Base-by-base conservation (phyloP, 768 basidiomycete genomes). In the Brasilioporus rufonigricans region DNA sequence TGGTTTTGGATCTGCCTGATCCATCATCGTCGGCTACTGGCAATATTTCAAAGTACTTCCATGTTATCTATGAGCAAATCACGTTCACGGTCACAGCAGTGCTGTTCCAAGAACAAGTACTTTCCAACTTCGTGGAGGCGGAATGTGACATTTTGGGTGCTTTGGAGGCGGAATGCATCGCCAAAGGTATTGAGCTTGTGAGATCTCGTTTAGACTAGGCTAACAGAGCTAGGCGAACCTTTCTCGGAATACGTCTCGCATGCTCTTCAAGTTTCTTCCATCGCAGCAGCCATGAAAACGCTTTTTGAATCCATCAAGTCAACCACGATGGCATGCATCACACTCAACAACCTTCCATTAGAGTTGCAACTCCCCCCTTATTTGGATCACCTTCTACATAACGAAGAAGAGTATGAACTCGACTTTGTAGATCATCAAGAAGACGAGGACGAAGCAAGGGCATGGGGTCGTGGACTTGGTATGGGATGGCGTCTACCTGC, bases 41-140 rank as follows among this genome's bases (percentile, higher is more conserved):
- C 13, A 90, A 89, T 63, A 74, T 92, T 29, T 74, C 81, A 46
- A 86, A 84, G 66, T 90, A 93, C 65, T 85, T 92, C 61, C 91
- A 96, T 65, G 83, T 86, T 44, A 82, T 97, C 36, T 97, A 97
- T 65, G 83, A 91, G 57, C 93, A 94, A 65, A 80, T 96, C 52
- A 88, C 86, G 0, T 95, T 95, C 73, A 87, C 90, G 3, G 77
- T 93, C 58, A 93, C 95, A 2, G 97, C 96, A 7, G 93, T 95
- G 10, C 77, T 98, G 41, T 95, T 88, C 61, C 90, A 93, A 66
- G 88, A 97, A 65, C 96, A 99, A 71, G 87, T 92, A 5, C 71
- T 87, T 48, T 84, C 85, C 31, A 88, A 89, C 65, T 98, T 89
- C 70, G 89, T 99, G 1, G 91, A 93, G 57, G 70, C 72, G 41